Evolutionary conservation across 768 basidiomycete genomes (phyloP), one percentile per base, ranked within the genome.

Genomic region (Lactarius hengduanensis): DNA sequence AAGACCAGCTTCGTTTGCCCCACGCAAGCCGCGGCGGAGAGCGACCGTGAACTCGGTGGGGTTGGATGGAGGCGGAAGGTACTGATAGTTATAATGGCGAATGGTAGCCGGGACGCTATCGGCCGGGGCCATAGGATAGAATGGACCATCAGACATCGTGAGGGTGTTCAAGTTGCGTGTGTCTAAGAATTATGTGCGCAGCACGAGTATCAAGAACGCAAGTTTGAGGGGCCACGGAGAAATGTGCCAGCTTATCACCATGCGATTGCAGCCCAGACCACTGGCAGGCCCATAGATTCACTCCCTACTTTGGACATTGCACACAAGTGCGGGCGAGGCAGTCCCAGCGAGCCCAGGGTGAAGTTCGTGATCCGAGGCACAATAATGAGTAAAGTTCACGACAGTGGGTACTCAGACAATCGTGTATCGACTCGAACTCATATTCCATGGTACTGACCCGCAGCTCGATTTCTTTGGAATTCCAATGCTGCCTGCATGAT

Each of bases 1-100:
- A 40, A 67, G 45, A 41, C 66, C 32, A 30, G 20, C 30, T n/a
- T 30, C 10, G 2, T 55, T 7, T 10, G 16, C 66, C 5, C 53
- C 57, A 36, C 66, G 66, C 41, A 67, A 22, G n/a, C 61, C 22
- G 3, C 34, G 40, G 26, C 30, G 57, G 55, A 67, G 66, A 22
- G 20, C 53, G n/a, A 10, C 26, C 58, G 54, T 32, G 54, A 67
- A 53, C 3, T 45, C 34, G 58, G 34, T 11, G 20, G 66, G 58
- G 3, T 60, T n/a, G 3, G 32, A 8, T 34, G 66, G 62, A 32
- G 62, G 66, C 2, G 62, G 66, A 3, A 10, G 2, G 34, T 60
- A 41, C 58, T 47, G 26, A 43, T 60, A 40, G 36, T 63, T 26
- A 56, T 63, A 67, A 6, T 26, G 28, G 34, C 57, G 62, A 55